Evolutionary conservation across 768 basidiomycete species (phyloP).

Genomic region (Crassisporium funariophilum): DNA sequence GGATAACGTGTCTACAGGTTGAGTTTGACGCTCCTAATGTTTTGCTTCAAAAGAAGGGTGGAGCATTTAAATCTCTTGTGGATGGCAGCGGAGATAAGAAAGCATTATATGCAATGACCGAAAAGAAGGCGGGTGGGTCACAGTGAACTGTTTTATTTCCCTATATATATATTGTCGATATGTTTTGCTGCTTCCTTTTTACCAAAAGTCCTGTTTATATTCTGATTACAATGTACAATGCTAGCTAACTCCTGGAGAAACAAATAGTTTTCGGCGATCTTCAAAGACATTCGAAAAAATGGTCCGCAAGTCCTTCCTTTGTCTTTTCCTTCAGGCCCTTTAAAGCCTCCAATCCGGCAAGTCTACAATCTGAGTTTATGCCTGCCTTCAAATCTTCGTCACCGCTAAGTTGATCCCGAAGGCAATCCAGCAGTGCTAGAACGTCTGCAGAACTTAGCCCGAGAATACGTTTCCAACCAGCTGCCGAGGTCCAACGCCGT

Average conservation of each 20-base stretch:
- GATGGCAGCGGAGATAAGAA: slow-evolving; percentile 59
- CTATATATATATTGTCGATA: neutral
- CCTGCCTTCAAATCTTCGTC: slow-evolving; percentile 34
- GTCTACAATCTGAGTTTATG: slow-evolving; percentile 31
- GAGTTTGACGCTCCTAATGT: slow-evolving; percentile 57
- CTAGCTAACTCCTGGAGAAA: no score
- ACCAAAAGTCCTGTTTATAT: no score
- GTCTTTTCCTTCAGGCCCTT: slow-evolving; percentile 17
- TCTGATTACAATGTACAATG: no score
- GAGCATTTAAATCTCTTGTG: slow-evolving; percentile 54
- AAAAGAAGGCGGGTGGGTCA: slow-evolving; percentile 10
- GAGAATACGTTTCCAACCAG: slow-evolving; percentile 34
- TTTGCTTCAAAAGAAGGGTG: slow-evolving; percentile 54
- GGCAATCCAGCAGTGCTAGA: slow-evolving; percentile 30
- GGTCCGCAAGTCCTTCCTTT: slow-evolving; percentile 27
- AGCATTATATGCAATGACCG: slow-evolving; percentile 45
- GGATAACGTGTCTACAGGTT: slow-evolving; percentile 30
- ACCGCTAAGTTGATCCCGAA: slow-evolving; percentile 33
- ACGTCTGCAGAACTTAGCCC: slow-evolving; percentile 33
- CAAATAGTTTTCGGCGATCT: no score
- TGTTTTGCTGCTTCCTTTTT: neutral
- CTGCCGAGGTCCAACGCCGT: slow-evolving; percentile 34
- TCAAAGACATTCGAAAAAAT: slow-evolving; percentile 28
- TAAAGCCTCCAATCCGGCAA: slow-evolving; percentile 31
- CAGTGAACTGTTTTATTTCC: neutral